These are phyloP conservation scores for Corniculantispora saksenae DNA, from an alignment of 2,329 filamentous ascomycete species.

Conservation along the genomic window DNA sequence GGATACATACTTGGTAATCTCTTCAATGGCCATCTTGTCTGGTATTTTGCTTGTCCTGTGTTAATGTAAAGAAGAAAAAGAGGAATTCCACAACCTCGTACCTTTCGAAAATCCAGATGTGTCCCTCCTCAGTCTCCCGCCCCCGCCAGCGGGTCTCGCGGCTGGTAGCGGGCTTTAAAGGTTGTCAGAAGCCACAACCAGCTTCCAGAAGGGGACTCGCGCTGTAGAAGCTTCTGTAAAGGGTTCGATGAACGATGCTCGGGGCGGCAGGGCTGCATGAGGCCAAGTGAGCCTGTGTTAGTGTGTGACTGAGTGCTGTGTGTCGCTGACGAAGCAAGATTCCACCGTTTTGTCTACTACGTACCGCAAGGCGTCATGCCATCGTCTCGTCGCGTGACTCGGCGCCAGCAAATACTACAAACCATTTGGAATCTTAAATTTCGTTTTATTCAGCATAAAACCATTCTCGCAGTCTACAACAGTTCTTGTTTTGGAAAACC, in stretches of 20 bases:
- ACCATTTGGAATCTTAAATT: too few relatives aligned
- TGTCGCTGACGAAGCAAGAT: too few relatives aligned
- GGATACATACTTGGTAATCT: conserved; percentile 17
- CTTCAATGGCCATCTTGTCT: conserved; percentile 16
- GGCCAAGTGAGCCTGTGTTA: too few relatives aligned
- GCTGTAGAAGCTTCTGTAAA: background rate
- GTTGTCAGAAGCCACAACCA: background rate
- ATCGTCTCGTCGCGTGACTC: too few relatives aligned
- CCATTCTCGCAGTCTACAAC: too few relatives aligned
- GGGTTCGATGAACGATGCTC: background rate
- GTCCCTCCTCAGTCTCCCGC: too few relatives aligned
- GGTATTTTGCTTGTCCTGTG: background rate
- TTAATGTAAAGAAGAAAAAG: background rate
- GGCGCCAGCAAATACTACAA: too few relatives aligned
- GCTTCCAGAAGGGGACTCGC: background rate
- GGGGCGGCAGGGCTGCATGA: background rate
- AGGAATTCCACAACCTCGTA: background rate
- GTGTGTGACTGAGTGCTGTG: too few relatives aligned
- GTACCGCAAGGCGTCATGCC: too few relatives aligned
- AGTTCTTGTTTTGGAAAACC: too few relatives aligned
- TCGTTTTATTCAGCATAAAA: too few relatives aligned
- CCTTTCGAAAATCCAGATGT: background rate
- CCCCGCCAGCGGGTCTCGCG: conserved; percentile 2
- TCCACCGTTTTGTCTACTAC: too few relatives aligned
- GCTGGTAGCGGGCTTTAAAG: background rate